Base-by-base conservation (phyloP, 768 basidiomycete species). In the Xerocomellus dryophilus region DNA sequence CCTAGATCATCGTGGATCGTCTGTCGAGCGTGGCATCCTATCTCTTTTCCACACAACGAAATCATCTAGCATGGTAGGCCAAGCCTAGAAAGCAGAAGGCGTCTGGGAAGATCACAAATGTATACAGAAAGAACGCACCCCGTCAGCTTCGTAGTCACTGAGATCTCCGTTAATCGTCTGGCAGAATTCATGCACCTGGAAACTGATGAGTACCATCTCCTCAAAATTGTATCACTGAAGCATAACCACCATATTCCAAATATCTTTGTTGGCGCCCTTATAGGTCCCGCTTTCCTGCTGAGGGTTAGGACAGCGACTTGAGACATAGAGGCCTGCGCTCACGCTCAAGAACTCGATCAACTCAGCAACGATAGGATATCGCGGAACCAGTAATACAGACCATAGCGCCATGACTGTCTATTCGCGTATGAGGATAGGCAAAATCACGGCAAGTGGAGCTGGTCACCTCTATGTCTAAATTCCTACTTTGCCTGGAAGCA, bases 41-140 rank as follows among this genome's bases (percentile, higher is more conserved):
- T 52, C 54, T 54, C 69, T 74, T 65, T 85, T 89, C 86, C 84
- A 90, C 3, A 66, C 65, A 6, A 84, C 88, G 62, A 92, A 93
- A 56, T 90, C 84, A 61, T 93, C 90, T 42, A 92, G 71, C 57
- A 90, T 73, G 14, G 88, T 87, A 1, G 90, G 90, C 90, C 90
- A 92, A 32, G 88, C 86, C 88, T 90, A 23, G 20, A 38, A 29
- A 17, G n/a, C 11, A 36, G 53, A 36, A 49, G 35, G 40, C 1
- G 18, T 57, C n/a, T 9, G 18, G 51, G 42, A 20, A 56, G 20
- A 43, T 44, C 25, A 41, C 44, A n/a, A 42, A 50, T 43, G 44
- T 40, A 40, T 23, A 38, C 5, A 7, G 29, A 45, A 45, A 39
- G n/a, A 21, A 77, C 81, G 53, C 59, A 91, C 90, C 51, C 85